These are phyloP conservation scores for Speleostelium caveatum DNA, from an alignment of 78 protist genomes.

Conservation along the genomic window DNA sequence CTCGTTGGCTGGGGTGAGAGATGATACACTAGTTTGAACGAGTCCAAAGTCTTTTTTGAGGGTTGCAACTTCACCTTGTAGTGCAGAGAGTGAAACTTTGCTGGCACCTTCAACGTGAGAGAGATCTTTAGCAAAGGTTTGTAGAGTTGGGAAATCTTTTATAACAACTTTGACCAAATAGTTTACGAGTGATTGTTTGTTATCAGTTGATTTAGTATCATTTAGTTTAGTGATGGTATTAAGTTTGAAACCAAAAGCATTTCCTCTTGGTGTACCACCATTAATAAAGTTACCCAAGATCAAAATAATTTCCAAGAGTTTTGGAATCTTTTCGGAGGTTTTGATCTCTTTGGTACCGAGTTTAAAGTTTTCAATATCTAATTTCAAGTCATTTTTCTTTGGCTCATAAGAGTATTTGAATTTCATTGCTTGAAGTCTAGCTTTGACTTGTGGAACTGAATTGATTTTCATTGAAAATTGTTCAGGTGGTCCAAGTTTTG, in stretches of 20 bases:
- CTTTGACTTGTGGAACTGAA: constrained; percentile 67
- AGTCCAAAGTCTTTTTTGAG: constrained; percentile 56
- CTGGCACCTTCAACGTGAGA: constrained; percentile 52
- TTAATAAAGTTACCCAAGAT: constrained; percentile 81
- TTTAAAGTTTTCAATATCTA: constrained; percentile 66
- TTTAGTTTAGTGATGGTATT: constrained; percentile 76
- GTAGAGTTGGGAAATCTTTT: constrained; percentile 44
- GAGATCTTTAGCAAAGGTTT: constrained; percentile 36
- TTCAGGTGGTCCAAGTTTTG: constrained; percentile 71
- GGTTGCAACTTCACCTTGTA: constrained; percentile 46
- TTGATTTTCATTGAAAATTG: constrained; percentile 58
- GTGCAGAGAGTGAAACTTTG: constrained; percentile 31
- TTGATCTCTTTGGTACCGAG: constrained; percentile 38
- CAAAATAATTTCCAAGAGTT: constrained; percentile 53
- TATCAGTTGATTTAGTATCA: constrained; percentile 85
- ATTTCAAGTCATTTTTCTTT: constrained; percentile 53
- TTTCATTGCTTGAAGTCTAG: constrained; percentile 54
- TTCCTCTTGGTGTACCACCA: constrained; percentile 82
- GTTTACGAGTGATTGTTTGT: constrained; percentile 35
- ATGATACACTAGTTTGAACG: constrained; percentile 36
- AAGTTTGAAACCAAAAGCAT: constrained; percentile 79
- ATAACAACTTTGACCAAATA: constrained; percentile 49
- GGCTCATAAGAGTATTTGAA: constrained; percentile 52
- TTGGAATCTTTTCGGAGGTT: constrained; percentile 27
- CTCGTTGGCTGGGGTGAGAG: neutral